These are phyloP conservation scores for Apiospora rasikravindrae DNA, from an alignment of 2,329 filamentous ascomycete genomes.

Conservation along the genomic window DNA sequence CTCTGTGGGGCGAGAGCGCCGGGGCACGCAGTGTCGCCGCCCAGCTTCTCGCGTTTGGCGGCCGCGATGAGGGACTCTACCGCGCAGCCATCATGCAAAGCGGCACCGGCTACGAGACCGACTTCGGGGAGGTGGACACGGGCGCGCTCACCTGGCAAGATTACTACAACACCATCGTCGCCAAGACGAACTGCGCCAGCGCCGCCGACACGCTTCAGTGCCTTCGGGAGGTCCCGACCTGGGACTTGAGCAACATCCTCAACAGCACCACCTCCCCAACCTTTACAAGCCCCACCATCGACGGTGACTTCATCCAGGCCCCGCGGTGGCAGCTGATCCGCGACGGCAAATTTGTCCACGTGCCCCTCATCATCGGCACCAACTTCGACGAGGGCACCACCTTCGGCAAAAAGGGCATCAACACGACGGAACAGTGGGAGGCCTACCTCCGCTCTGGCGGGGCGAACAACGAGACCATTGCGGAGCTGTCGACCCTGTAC, in stretches of 20 bases:
- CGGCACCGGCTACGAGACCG: constrained; percentile 19
- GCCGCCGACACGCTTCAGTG: constrained; percentile 18
- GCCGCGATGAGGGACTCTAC: constrained; percentile 51
- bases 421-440: constrained; percentile 19
- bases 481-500: constrained; percentile 50
- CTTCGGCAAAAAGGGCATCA: constrained; percentile 15
- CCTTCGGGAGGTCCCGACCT: background rate
- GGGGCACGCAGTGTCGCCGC: constrained; percentile 37
- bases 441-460: constrained; percentile 21
- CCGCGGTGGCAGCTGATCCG: constrained; percentile 15
- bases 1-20: constrained; percentile 58
- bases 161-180: constrained; percentile 13
- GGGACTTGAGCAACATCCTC: constrained; percentile 18
- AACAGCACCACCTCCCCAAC: constrained; percentile 10
- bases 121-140: constrained; percentile 7
- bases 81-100: constrained; percentile 44
- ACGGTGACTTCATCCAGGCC: constrained; percentile 16
- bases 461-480: constrained; percentile 33
- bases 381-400: constrained; percentile 18
- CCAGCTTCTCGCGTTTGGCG: constrained; percentile 48
- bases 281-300: background rate
- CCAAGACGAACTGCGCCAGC: background rate
- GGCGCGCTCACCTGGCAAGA: background rate
- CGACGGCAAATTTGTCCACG: constrained; percentile 16
- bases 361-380: constrained; percentile 15